phyloP scores from a whole-genome alignment of 768 basidiomycete species.

The Podaxis mareebaensis region DNA sequence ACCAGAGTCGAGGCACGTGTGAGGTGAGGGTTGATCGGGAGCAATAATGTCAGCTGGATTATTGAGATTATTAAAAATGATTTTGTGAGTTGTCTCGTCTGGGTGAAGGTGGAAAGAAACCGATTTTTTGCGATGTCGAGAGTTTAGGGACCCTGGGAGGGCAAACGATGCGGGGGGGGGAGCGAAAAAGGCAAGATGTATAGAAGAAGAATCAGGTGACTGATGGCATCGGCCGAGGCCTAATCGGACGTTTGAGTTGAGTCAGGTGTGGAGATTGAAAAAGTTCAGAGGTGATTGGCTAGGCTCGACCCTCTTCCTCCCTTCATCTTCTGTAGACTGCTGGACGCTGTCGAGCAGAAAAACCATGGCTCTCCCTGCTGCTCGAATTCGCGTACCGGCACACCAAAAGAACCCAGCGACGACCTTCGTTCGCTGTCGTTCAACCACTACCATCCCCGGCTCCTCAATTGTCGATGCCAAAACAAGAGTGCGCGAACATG shows the following conservation, averaged over 20 bases:
- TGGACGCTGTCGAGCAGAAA: slow-evolving; percentile 3
- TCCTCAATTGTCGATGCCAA: slow-evolving; percentile 75
- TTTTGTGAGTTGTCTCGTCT: too few relatives aligned
- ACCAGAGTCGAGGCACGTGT: neutral
- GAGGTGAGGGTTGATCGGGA: neutral
- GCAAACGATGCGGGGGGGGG: too few relatives aligned
- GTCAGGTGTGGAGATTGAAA: slow-evolving; percentile 5
- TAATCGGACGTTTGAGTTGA: neutral
- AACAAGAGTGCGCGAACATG: slow-evolving; percentile 77
- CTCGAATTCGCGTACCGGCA: slow-evolving; percentile 25
- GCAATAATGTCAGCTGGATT: neutral
- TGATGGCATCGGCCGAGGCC: slow-evolving; percentile 1
- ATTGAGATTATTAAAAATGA: too few relatives aligned
- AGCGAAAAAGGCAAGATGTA: neutral
- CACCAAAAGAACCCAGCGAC: slow-evolving; percentile 22
- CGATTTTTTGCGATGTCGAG: too few relatives aligned
- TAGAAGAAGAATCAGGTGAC: slow-evolving; percentile 1
- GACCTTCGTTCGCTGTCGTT: slow-evolving; percentile 26
- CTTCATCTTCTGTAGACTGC: neutral
- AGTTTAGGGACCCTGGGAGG: too few relatives aligned
- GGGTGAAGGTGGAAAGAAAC: too few relatives aligned
- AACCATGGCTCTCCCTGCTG: slow-evolving; percentile 29
- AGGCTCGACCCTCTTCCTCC: neutral
- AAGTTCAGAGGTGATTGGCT: slow-evolving; percentile 2
- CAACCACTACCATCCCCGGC: slow-evolving; percentile 22